These are phyloP conservation scores for Anethum foeniculum DNA, from an alignment of 140 eudicot genomes.

Conservation along the genomic window DNA sequence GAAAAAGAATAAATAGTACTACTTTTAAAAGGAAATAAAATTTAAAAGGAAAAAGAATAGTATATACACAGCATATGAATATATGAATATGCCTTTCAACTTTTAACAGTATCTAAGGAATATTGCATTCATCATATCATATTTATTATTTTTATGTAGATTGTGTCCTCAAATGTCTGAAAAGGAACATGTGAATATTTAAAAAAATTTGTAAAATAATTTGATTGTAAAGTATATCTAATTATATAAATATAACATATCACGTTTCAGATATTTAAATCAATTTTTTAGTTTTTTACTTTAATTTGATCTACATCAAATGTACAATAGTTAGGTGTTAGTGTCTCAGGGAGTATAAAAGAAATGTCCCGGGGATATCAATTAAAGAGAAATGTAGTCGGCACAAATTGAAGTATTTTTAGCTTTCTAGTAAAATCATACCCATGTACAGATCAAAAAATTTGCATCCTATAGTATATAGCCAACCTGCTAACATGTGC, in stretches of 20 bases:
- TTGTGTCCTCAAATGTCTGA: neutral
- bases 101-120: neutral
- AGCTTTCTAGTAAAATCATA: no score
- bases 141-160: neutral
- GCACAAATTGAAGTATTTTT: no score
- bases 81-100: neutral
- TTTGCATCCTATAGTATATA: no score
- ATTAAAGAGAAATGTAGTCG: no score
- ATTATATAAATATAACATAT: no score
- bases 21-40: neutral
- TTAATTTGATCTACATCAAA: neutral
- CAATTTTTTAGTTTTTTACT: no score
- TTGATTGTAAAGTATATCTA: no score
- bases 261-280: neutral
- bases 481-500: no score
- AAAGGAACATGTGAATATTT: neutral
- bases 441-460: no score
- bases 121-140: neutral
- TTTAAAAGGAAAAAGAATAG: neutral
- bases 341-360: neutral
- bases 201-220: no score
- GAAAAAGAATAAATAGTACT: no score
- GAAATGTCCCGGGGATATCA: no score
- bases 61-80: neutral
- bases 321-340: neutral